Evolutionary conservation across 2,329 filamentous ascomycete species (phyloP).

Genomic region (Ophiostoma australiae): DNA sequence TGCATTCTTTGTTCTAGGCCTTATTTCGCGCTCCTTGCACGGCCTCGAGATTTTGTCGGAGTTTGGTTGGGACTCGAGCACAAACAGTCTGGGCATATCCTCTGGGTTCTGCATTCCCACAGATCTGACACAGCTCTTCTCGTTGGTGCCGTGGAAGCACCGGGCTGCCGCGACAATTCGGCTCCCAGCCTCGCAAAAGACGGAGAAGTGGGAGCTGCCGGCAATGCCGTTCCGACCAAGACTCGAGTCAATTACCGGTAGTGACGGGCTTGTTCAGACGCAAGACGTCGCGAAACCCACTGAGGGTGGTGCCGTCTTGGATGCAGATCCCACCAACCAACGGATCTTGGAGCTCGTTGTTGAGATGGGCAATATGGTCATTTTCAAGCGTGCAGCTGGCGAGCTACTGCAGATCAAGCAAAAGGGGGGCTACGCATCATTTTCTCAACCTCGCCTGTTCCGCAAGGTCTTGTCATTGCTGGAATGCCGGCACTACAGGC

Average conservation of each 20-base stretch:
- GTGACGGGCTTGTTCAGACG: slow-evolving; percentile 28
- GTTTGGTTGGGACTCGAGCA: slow-evolving; percentile 87
- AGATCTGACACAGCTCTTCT: slow-evolving; percentile 72
- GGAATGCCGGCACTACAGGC: slow-evolving; percentile 82
- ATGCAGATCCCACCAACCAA: slow-evolving; percentile 53
- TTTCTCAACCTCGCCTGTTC: slow-evolving; percentile 73
- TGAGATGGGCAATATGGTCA: slow-evolving; percentile 86
- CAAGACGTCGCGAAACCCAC: slow-evolving; percentile 33
- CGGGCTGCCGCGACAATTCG: slow-evolving; percentile 45
- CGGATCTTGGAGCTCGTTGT: slow-evolving; percentile 80
- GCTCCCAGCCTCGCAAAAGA: slow-evolving; percentile 50
- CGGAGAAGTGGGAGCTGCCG: slow-evolving; percentile 44
- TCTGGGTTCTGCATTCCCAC: slow-evolving; percentile 83
- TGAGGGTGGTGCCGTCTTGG: slow-evolving; percentile 31
- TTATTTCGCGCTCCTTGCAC: slow-evolving; percentile 87
- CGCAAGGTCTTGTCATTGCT: slow-evolving; percentile 78
- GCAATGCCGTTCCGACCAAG: slow-evolving; percentile 40
- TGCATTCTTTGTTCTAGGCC: slow-evolving; percentile 88
- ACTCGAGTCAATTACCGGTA: slow-evolving; percentile 31
- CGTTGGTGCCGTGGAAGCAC: slow-evolving; percentile 58
- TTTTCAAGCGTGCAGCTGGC: slow-evolving; percentile 78
- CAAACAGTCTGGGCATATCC: slow-evolving; percentile 74
- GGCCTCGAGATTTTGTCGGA: slow-evolving; percentile 87
- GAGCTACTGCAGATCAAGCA: slow-evolving; percentile 77
- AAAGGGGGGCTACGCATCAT: slow-evolving; percentile 67